Evolutionary conservation across 352 stramenopile genomes (phyloP).

Genomic region (Elongisporangium prolatum): DNA sequence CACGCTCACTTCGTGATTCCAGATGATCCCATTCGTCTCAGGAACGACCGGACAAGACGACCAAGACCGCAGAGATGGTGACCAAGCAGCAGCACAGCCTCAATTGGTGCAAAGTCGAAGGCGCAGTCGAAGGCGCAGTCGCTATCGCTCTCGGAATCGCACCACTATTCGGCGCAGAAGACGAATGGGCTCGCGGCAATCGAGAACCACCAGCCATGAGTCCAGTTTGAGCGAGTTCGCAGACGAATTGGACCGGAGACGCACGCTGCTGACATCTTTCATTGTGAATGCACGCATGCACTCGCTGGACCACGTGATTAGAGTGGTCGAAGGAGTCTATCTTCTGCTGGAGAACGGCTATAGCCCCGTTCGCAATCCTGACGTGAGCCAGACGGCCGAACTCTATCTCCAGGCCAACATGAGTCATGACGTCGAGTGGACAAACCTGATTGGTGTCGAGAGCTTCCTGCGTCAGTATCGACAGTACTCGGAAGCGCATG

Average conservation of each 20-base stretch:
- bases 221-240: constrained; percentile 24
- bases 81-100: not conserved
- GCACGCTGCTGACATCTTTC: constrained; percentile 25
- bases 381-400: constrained; percentile 15
- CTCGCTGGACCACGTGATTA: constrained; percentile 24
- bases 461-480: constrained; percentile 46
- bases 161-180: not conserved
- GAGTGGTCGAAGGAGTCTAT: constrained; percentile 34
- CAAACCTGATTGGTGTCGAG: constrained; percentile 50
- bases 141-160: not conserved
- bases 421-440: constrained; percentile 34
- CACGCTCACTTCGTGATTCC: not conserved
- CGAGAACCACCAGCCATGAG: not conserved
- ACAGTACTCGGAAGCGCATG: constrained; percentile 23
- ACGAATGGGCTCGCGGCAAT: not conserved
- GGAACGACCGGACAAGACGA: not conserved
- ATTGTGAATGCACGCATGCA: constrained; percentile 27
- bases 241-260: constrained; percentile 26
- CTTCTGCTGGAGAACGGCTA: constrained; percentile 37
- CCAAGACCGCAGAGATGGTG: not conserved
- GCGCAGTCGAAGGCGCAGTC: not conserved
- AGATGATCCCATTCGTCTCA: not conserved
- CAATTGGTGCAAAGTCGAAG: not conserved
- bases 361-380: constrained; percentile 13
- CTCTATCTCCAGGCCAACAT: constrained; percentile 37